Evolutionary conservation across 805 yeast genomes (phyloP).

Genomic region (Kuraishia floccosa): DNA sequence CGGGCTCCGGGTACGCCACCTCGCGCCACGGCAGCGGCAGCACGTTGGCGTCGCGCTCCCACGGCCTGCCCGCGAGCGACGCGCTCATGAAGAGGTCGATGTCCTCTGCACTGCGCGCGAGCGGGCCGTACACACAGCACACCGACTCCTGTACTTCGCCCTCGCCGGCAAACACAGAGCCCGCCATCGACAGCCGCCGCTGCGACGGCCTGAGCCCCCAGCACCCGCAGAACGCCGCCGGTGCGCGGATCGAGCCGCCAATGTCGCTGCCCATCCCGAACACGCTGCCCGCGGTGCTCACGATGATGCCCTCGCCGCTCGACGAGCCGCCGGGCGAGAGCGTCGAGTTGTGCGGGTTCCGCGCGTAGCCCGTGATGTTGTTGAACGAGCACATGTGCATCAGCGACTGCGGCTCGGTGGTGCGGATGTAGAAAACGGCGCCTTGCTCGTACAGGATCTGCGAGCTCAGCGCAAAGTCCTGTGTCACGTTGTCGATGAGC

Average conservation of each 20-base stretch:
- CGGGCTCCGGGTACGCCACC: conserved; percentile 20
- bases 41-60: conserved; percentile 38
- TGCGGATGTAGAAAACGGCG: conserved; percentile 43
- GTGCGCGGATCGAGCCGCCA: conserved; percentile 45
- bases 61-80: conserved; percentile 36
- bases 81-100: conserved; percentile 35
- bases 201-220: conserved; percentile 38
- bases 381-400: conserved; percentile 46
- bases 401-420: conserved; percentile 44
- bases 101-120: conserved; percentile 37
- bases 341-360: conserved; percentile 34
- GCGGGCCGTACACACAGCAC: conserved; percentile 31
- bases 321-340: conserved; percentile 43
- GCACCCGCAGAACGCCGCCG: conserved; percentile 41
- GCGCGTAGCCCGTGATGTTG: conserved; percentile 38
- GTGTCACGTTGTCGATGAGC: conserved; percentile 25
- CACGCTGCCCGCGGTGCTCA: conserved; percentile 31
- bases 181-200: conserved; percentile 31
- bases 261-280: conserved; percentile 33
- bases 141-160: conserved; percentile 29
- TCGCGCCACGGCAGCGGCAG: conserved; percentile 40
- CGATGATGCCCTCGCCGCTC: conserved; percentile 39
- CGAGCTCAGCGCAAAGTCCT: conserved; percentile 27
- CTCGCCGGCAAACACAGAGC: conserved; percentile 26
- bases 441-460: conserved; percentile 36